phyloP scores from a whole-genome alignment of 352 stramenopile genomes.

The Phytophthora kernoviae region DNA sequence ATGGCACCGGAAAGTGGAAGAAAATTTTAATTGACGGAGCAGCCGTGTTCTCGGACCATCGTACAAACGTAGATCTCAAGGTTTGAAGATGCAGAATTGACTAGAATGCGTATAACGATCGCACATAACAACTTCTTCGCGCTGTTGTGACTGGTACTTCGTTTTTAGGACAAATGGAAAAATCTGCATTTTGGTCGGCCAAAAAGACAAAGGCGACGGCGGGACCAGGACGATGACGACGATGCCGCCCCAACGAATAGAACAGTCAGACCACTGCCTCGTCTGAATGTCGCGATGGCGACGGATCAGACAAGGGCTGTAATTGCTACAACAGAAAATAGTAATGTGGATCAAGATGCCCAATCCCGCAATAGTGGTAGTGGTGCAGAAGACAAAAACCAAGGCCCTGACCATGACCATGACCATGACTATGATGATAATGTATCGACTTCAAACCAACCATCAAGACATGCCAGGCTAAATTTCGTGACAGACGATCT shows the following conservation, averaged over 20 bases:
- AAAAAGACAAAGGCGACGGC: conserved; percentile 12
- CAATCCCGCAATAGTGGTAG: not conserved
- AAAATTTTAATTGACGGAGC: conserved; percentile 45
- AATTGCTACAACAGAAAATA: not conserved
- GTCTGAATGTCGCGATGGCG: not conserved
- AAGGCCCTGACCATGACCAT: not conserved
- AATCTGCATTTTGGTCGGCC: conserved; percentile 24
- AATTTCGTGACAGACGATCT: conserved; percentile 33
- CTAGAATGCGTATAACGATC: not conserved
- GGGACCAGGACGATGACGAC: not conserved
- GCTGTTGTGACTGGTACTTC: not conserved
- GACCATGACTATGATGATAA: not conserved
- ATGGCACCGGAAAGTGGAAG: conserved; percentile 52
- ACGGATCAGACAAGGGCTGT: not conserved
- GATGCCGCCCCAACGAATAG: not conserved
- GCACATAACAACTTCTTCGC: not conserved
- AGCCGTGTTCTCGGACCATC: conserved; percentile 44
- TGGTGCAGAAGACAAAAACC: not conserved
- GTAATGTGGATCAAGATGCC: not conserved
- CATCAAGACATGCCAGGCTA: conserved; percentile 16
- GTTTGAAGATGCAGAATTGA: conserved; percentile 20
- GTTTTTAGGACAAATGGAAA: conserved; percentile 52
- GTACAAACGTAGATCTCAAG: conserved; percentile 76
- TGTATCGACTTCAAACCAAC: not conserved
- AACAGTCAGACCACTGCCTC: not conserved